Conservation (phyloP, 2,329 filamentous ascomycete species). For the Penicillium sp. region DNA sequence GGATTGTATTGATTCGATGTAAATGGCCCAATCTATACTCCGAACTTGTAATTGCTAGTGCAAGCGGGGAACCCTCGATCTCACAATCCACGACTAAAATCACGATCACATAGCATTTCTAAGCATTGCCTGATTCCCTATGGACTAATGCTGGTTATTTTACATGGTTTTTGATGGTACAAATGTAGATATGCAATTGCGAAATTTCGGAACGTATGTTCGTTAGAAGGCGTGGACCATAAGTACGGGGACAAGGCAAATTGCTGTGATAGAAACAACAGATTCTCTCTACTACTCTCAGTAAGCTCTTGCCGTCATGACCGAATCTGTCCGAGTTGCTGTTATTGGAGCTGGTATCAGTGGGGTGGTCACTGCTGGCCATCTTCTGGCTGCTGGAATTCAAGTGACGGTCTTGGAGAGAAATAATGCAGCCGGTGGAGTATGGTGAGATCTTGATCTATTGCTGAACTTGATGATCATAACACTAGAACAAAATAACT, state of each 20-base stretch:
- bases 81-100: slow-evolving; percentile 29
- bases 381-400: slow-evolving; percentile 47
- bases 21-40: neutral
- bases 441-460: slow-evolving; percentile 47
- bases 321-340: slow-evolving; percentile 36
- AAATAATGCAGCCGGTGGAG: slow-evolving; percentile 52
- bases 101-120: slow-evolving; percentile 13
- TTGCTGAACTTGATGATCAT: neutral
- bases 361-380: slow-evolving; percentile 49
- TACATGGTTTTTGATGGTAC: neutral
- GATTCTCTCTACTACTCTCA: neutral
- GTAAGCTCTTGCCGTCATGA: slow-evolving; percentile 17
- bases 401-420: slow-evolving; percentile 58
- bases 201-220: slow-evolving; percentile 10
- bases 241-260: neutral
- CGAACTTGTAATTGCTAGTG: neutral
- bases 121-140: neutral
- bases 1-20: neutral
- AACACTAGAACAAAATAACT: neutral
- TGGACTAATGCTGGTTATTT: slow-evolving; percentile 1
- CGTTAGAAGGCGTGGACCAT: slow-evolving; percentile 4
- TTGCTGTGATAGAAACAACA: neutral
- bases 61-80: slow-evolving; percentile 10
- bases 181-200: slow-evolving; percentile 3
- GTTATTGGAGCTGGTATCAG: slow-evolving; percentile 55